Conservation (phyloP, 2,329 filamentous ascomycete species). For the Ophiostoma tasmaniense region DNA sequence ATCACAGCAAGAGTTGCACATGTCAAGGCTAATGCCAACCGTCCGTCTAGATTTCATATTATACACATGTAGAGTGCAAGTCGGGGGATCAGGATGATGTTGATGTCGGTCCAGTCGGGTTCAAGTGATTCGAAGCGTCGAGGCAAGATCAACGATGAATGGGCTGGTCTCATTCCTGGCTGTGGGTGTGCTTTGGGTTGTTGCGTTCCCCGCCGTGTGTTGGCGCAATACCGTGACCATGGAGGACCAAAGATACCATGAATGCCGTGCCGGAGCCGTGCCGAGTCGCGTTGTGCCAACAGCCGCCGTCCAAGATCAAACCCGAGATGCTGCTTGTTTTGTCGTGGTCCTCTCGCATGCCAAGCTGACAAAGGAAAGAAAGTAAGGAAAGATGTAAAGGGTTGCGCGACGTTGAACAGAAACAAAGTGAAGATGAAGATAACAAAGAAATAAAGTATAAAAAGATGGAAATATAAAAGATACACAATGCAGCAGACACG, state of each 20-base stretch:
- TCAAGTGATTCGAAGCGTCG: neutral
- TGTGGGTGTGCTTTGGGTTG: neutral
- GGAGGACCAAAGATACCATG: neutral
- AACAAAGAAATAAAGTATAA: constrained; percentile 7
- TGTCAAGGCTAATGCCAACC: constrained; percentile 11
- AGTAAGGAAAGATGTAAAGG: neutral
- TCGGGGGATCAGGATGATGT: constrained; percentile 29
- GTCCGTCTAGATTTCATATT: constrained; percentile 41
- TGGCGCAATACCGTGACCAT: neutral
- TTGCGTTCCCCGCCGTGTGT: neutral
- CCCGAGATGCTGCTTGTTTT: constrained; percentile 13
- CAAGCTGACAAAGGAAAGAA: neutral
- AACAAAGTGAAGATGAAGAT: neutral
- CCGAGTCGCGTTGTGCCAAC: neutral
- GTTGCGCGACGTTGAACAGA: neutral
- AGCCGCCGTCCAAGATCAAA: constrained; percentile 4
- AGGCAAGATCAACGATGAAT: neutral
- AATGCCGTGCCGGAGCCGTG: neutral
- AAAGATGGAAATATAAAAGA: neutral
- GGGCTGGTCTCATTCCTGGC: neutral
- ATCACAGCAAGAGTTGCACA: neutral
- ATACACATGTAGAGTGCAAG: constrained; percentile 44
- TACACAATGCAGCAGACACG: constrained; percentile 5
- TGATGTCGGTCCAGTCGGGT: neutral
- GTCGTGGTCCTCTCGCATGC: neutral